phyloP scores from a whole-genome alignment of 345 rosid genomes.

The Litchi chinensis region DNA sequence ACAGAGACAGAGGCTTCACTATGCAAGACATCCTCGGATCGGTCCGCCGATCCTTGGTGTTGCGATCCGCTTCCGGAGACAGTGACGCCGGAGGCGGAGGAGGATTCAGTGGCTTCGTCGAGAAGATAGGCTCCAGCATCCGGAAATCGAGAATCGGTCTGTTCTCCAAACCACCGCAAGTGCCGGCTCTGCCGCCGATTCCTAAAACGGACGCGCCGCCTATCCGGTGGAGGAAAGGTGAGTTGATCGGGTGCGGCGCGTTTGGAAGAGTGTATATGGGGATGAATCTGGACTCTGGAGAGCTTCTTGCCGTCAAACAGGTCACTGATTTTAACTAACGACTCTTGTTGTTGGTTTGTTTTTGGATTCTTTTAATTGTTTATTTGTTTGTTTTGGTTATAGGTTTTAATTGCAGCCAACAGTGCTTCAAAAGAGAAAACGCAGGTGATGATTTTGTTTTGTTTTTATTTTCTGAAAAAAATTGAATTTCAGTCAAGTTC shows the following conservation, averaged over 20 bases:
- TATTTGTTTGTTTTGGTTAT: neutral
- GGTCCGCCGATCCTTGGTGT: conserved; percentile 78
- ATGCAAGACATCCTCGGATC: conserved; percentile 91
- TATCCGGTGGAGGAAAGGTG: conserved; percentile 86
- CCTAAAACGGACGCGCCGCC: conserved; percentile 45
- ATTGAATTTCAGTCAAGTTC: neutral
- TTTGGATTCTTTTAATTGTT: neutral
- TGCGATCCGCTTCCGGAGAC: conserved; percentile 54
- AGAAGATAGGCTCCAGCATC: conserved; percentile 71
- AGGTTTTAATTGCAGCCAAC: conserved; percentile 66
- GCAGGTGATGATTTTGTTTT: conserved; percentile 39
- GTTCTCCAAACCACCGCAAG: conserved; percentile 51
- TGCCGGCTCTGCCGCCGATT: conserved; percentile 46
- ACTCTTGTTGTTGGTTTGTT: neutral
- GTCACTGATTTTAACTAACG: conserved; percentile 25
- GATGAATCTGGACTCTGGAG: conserved; percentile 84
- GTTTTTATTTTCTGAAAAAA: neutral
- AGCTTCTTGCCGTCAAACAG: conserved; percentile 76
- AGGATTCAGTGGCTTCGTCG: conserved; percentile 56
- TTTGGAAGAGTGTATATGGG: conserved; percentile 79
- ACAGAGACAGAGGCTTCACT: neutral
- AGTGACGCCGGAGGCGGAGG: conserved; percentile 37
- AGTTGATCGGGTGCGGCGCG: conserved; percentile 68
- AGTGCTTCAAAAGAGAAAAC: conserved; percentile 79
- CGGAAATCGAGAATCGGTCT: conserved; percentile 70